Evolutionary conservation across 2,329 filamentous ascomycete genomes (phyloP).

Genomic region (Rhinocladiella mackenziei): DNA sequence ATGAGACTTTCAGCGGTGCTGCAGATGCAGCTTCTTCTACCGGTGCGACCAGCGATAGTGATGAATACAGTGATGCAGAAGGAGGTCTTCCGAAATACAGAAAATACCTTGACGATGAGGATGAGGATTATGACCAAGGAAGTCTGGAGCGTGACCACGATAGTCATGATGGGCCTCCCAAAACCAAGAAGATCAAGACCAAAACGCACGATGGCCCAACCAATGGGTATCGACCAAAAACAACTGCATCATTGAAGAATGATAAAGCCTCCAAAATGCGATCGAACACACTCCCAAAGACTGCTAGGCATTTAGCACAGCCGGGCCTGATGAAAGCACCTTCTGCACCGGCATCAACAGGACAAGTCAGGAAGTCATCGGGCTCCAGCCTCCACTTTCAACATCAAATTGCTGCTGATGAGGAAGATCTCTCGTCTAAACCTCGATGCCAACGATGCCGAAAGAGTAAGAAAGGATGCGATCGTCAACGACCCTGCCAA

Average conservation of each 20-base stretch:
- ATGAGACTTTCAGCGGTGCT: conserved; percentile 87
- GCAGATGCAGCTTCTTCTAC: conserved; percentile 82
- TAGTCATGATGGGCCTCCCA: conserved; percentile 39
- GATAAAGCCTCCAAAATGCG: conserved; percentile 35
- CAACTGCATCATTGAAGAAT: conserved; percentile 27
- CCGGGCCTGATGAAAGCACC: conserved; percentile 33
- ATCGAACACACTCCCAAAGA: conserved; percentile 36
- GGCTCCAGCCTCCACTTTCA: conserved; percentile 58
- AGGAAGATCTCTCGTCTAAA: conserved; percentile 90
- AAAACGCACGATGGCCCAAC: conserved; percentile 35
- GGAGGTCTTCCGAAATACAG: conserved; percentile 49
- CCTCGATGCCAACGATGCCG: conserved; percentile 96
- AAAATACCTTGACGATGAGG: conserved; percentile 51
- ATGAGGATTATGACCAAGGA: conserved; percentile 53
- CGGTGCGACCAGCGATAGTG: conserved; percentile 75
- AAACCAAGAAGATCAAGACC: conserved; percentile 52
- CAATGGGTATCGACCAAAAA: conserved; percentile 21
- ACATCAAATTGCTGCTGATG: conserved; percentile 62
- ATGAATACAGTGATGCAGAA: conserved; percentile 59
- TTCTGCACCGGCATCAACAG: conserved; percentile 47
- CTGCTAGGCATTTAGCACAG: conserved; percentile 45
- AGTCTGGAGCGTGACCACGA: conserved; percentile 45
- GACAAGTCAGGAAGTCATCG: conserved; percentile 57
- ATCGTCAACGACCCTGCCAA: conserved; percentile 90
- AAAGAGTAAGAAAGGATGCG: conserved; percentile 99